Conservation (phyloP, 208 protist genomes). For the Trichomonas vaginalis region DNA sequence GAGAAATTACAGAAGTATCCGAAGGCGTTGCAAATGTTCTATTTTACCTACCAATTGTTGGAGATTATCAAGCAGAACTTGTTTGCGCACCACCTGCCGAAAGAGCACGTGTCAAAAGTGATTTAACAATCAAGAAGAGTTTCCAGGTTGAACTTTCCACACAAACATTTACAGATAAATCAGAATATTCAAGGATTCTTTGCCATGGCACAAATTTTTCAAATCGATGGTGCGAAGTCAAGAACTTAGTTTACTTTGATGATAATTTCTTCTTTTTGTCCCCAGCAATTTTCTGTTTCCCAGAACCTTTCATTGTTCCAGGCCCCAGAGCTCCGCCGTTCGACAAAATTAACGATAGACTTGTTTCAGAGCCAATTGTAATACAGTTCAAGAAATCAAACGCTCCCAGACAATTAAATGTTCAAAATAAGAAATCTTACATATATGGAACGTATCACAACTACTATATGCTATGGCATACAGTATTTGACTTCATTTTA, state of each 20-base stretch:
- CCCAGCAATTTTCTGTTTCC: not conserved
- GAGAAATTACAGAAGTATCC: not conserved
- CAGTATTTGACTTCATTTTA: not conserved
- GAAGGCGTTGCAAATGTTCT: not conserved
- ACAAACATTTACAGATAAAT: too few relatives aligned
- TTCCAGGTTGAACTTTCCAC: not conserved
- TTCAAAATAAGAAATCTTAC: not conserved
- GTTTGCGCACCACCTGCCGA: not conserved
- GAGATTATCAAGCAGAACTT: not conserved
- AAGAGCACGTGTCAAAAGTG: not conserved
- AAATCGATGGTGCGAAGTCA: not conserved
- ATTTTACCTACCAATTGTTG: not conserved
- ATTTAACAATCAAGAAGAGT: not conserved
- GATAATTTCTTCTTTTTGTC: not conserved
- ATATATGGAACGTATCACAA: not conserved
- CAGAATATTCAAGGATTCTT: not conserved
- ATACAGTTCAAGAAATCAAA: not conserved
- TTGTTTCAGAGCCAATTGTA: not conserved
- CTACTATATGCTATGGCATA: slow-evolving; percentile 13
- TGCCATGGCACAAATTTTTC: not conserved
- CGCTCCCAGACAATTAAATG: not conserved
- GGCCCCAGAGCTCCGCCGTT: not conserved
- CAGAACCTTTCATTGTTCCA: not conserved
- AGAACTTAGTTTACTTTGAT: not conserved
- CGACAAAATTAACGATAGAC: not conserved